Base-by-base conservation (phyloP, 306 rosid species). In the Lupinus albus region DNA sequence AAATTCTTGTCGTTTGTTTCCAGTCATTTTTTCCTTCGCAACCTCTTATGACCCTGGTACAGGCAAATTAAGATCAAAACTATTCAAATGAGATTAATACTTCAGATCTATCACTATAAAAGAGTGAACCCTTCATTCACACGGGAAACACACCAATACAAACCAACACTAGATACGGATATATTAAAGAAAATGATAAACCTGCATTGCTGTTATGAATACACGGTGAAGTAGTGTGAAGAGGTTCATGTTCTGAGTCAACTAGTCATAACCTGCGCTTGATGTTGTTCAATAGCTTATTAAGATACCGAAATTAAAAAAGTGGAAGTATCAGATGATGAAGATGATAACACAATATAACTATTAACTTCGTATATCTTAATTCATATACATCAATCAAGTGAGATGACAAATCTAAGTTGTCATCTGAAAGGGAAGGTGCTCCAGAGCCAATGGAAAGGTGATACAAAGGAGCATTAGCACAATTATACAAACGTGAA, bases 301-400 rank as follows among this genome's bases (percentile, higher is more conserved):
- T 15, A 54, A 46, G 48, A 60, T 9, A 57, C 5, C 21, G 3
- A 39, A 0, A 9, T 4, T 6, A 47, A 33, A 57, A 20, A 17
- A 8, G 5, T 6, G 2, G 1, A 2, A 25, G 69, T 32, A 28
- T 8, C 20, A 1, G 18, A 42, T 28, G 51, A 42, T 44, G 39
- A 77, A 16, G 28, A 25, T 25, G 41, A 15, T 18, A 30, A 42
- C 18, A 47, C 1, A 25, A 25, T 25, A 15, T 15, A 33, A 25
- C 36, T 44, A 65, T 63, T 54, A 49, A 46, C 65, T 69, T 16
- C 38, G 75, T 30, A 60, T 41, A 59, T 46, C 64, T 17, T 30
- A 20, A 35, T 39, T 47, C 58, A 78, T 77, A 78, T 74, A 65
- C 78, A 78, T 64, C 16, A 38, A 56, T 67, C 62, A 65, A 72